Percentiles rank a stretch among this genome's conserved stretches.
Conservation (phyloP, 177 flowering plant genomes). For the Tripterygium wilfordii region DNA sequence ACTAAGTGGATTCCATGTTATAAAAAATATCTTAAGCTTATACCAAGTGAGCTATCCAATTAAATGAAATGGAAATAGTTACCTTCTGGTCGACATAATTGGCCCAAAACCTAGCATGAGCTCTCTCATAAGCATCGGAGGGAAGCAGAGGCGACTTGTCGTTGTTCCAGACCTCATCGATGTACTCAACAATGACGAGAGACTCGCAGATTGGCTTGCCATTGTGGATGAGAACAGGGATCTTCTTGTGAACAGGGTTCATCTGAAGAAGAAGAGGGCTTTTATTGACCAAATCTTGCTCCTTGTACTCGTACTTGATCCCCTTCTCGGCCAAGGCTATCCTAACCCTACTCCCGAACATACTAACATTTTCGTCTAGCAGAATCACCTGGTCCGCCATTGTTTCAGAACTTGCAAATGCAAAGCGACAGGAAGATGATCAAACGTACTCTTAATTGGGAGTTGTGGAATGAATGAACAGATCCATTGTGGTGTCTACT, state of each 20-base stretch:
- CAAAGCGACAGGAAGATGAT: too few species aligned
- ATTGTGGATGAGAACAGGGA: conserved; percentile 1
- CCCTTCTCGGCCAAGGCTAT: conserved; percentile 2
- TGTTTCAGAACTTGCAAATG: too few species aligned
- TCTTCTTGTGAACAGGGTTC: conserved; percentile 3
- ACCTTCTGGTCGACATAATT: conserved; percentile 5
- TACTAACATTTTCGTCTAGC: background rate
- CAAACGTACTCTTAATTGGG: too few species aligned
- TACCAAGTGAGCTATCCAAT: background rate
- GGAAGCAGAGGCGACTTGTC: background rate
- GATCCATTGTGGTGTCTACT: too few species aligned
- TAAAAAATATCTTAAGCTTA: too few species aligned
- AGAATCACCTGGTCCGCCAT: background rate
- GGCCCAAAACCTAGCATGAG: conserved; percentile 5
- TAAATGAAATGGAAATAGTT: background rate
- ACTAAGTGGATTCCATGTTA: too few species aligned
- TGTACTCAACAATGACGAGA: background rate
- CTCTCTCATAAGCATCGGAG: background rate
- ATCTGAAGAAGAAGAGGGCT: conserved; percentile 2
- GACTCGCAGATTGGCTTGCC: conserved; percentile 4
- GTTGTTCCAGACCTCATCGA: conserved; percentile 4
- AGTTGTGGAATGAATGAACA: too few species aligned
- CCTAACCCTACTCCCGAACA: background rate
- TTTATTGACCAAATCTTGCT: background rate
- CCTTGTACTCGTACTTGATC: background rate